Percentiles rank a stretch among this genome's conserved stretches.
Evolutionary conservation across 345 rosid species (phyloP).

Genomic region (Excoecaria cochinchinensis): DNA sequence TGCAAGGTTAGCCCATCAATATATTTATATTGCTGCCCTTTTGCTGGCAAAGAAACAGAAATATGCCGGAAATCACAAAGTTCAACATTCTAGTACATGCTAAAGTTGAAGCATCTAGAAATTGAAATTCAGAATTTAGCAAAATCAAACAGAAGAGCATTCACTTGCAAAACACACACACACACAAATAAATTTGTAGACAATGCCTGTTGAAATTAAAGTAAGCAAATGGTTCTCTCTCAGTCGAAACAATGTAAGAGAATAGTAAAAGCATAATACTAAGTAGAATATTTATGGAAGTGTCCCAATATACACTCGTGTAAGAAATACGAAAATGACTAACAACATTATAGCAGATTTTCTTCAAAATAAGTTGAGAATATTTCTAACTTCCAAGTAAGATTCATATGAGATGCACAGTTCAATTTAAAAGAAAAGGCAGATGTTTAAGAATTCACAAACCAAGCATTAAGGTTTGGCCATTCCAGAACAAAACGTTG

Average conservation of each 20-base stretch:
- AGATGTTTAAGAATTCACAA: not conserved
- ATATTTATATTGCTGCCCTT: not conserved
- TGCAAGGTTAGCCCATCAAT: constrained; percentile 64
- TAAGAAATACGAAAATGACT: not conserved
- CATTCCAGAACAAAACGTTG: not conserved
- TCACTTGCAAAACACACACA: not conserved
- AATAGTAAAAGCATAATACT: not conserved
- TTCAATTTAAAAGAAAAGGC: not conserved
- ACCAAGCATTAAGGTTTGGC: not conserved
- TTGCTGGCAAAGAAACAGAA: constrained; percentile 9
- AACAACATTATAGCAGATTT: not conserved
- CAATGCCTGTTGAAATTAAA: not conserved
- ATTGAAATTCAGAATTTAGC: not conserved
- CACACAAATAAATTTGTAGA: not conserved
- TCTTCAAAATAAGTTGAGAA: not conserved
- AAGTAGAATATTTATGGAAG: not conserved
- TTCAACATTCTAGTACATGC: not conserved
- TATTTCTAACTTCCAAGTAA: no score
- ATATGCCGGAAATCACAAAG: not conserved
- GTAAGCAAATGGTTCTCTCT: not conserved
- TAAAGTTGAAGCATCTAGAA: not conserved
- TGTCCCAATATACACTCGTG: not conserved
- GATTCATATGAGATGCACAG: not conserved
- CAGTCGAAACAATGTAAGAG: not conserved
- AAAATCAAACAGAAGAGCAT: not conserved